Evolutionary conservation across 163 green algal species (phyloP), one percentile per base, ranked within the genome.

Genomic region (Volvox carteri): DNA sequence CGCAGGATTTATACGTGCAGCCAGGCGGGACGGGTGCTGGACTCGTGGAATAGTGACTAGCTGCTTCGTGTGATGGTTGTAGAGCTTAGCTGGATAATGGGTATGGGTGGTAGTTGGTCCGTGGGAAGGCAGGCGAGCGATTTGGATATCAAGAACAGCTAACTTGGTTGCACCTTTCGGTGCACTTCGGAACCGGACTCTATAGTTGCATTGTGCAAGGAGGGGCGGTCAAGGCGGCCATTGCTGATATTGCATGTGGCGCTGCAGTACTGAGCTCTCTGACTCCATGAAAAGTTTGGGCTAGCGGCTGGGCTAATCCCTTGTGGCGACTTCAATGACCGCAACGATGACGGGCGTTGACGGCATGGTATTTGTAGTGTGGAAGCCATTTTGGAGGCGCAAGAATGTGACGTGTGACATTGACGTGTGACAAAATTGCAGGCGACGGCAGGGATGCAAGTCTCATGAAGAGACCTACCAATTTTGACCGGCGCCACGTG

Each of bases 361-460:
- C 44, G 28, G 21, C 28, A 54, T 30, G 67, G 56, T 21, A 54
- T 19, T 52, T 21, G 70, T 54, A 58, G 44, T 41, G 39, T 23
- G 12, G 4, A 16, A 46, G 73, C 73, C 25, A 28, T 80, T 80
- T 80, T 80, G 73, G 25, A 58, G 41, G 42, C 42, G 5, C n/a
- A 44, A 19, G 68, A 3, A 56, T 80, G 73, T 65, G 73, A 65
- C 44, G 42, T 42, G 21, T 79, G 44, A 65, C 42, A 30, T 65
- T n/a, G 73, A 80, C 73, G 44, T 80, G 54, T 65, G 72, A 79
- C 41, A 58, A 60, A n/a, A 80, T 28, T 80, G 44, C 73, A 80
- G 42, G 44, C 73, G 73, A 44, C 73, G 70, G 73, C 73, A 80
- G 73, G 73, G 44, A 44, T 80, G 41, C 44, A 62, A 42, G 73